phyloP scores from a whole-genome alignment of 495 filamentous ascomycete species.

The Penicillium turbatum region DNA sequence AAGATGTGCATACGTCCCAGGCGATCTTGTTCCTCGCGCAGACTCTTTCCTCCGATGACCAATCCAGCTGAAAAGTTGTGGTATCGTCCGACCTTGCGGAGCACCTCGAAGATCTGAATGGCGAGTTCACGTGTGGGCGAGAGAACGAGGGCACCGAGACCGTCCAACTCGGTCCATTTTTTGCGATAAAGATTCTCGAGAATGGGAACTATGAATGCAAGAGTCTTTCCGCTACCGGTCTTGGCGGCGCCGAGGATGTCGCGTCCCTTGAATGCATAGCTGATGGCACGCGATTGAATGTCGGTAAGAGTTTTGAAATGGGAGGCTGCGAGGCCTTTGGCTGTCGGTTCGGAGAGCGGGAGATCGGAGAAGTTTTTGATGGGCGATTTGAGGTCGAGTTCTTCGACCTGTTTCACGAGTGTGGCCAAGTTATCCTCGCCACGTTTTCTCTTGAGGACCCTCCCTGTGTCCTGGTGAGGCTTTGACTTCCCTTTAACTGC shows the following conservation, averaged over 20 bases:
- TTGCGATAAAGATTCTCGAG: slow-evolving; percentile 91
- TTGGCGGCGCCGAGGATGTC: slow-evolving; percentile 96
- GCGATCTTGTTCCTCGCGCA: slow-evolving; percentile 83
- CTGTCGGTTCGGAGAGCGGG: slow-evolving; percentile 81
- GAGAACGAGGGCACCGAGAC: slow-evolving; percentile 86
- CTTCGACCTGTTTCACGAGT: slow-evolving; percentile 46
- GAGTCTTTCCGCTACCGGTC: slow-evolving; percentile 93
- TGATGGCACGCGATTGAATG: slow-evolving; percentile 84
- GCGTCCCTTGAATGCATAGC: slow-evolving; percentile 74
- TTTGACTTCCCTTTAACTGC: slow-evolving; percentile 17
- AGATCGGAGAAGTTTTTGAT: slow-evolving; percentile 65
- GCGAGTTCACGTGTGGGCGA: slow-evolving; percentile 93
- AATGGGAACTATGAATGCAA: slow-evolving; percentile 88
- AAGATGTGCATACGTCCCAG: slow-evolving; percentile 94
- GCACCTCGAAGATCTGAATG: slow-evolving; percentile 94
- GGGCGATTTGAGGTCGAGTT: slow-evolving; percentile 47
- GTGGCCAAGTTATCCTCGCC: slow-evolving; percentile 42
- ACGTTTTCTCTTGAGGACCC: slow-evolving; percentile 61
- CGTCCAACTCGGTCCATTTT: slow-evolving; percentile 87
- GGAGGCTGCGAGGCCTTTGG: slow-evolving; percentile 72
- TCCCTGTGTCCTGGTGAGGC: slow-evolving; percentile 25
- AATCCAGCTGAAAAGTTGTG: slow-evolving; percentile 91
- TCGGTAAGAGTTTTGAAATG: slow-evolving; percentile 90
- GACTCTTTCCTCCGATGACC: slow-evolving; percentile 89
- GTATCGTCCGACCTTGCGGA: slow-evolving; percentile 83